phyloP scores from a whole-genome alignment of 371 early-diverging fungal genomes.

The Lichtheimia corymbifera region DNA sequence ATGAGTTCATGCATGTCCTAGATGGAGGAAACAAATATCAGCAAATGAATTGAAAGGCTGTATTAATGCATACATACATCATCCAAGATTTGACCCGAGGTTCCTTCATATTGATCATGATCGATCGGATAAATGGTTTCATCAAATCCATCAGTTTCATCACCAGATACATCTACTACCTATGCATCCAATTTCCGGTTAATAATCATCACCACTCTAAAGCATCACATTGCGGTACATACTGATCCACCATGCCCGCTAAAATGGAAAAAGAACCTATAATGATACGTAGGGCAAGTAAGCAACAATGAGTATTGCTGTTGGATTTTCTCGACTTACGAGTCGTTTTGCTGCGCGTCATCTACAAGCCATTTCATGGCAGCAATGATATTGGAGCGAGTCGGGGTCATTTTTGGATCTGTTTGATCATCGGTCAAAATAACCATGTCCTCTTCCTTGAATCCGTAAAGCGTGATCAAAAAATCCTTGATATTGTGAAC shows the following conservation, averaged over 20 bases:
- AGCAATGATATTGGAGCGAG: slow-evolving; percentile 71
- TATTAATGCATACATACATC: slow-evolving; percentile 52
- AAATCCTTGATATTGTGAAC: slow-evolving; percentile 82
- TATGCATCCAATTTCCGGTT: slow-evolving; percentile 4
- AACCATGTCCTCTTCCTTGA: slow-evolving; percentile 73
- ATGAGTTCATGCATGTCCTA: slow-evolving; percentile 74
- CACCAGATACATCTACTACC: slow-evolving; percentile 67
- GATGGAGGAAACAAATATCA: neutral
- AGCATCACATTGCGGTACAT: neutral
- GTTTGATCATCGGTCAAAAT: slow-evolving; percentile 87
- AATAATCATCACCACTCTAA: neutral
- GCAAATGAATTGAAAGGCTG: neutral
- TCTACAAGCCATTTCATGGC: slow-evolving; percentile 80
- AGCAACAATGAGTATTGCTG: neutral
- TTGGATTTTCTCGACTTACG: slow-evolving; percentile 34
- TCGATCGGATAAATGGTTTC: slow-evolving; percentile 79
- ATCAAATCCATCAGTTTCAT: slow-evolving; percentile 81
- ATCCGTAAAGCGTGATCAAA: slow-evolving; percentile 63
- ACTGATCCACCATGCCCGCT: slow-evolving; percentile 87
- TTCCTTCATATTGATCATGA: slow-evolving; percentile 49
- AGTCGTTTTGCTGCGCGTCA: slow-evolving; percentile 85
- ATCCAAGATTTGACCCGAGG: slow-evolving; percentile 82
- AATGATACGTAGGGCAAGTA: neutral
- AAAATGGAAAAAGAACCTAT: slow-evolving; percentile 83
- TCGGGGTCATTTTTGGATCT: slow-evolving; percentile 71